These are phyloP conservation scores for Phytopythium litorale DNA, from an alignment of 352 stramenopile species.

Conservation along the genomic window DNA sequence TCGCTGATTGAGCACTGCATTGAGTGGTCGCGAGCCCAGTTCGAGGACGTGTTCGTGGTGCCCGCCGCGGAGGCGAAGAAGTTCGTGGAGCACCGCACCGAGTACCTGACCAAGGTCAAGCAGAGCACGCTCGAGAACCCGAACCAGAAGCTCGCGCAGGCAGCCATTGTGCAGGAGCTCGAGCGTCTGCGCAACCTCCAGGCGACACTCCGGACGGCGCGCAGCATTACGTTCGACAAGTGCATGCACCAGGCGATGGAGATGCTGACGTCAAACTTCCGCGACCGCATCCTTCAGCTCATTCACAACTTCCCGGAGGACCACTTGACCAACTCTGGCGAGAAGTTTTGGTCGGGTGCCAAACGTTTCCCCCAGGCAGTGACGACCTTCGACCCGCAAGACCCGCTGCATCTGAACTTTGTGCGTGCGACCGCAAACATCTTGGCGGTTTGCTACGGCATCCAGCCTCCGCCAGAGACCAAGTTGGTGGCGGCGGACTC, in stretches of 20 bases:
- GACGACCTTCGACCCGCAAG: conserved; percentile 52
- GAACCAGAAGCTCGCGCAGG: conserved; percentile 62
- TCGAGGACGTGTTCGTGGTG: conserved; percentile 83
- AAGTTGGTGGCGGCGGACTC: conserved; percentile 82
- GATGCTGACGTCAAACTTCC: conserved; percentile 78
- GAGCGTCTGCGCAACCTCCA: conserved; percentile 60
- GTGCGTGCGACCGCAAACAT: conserved; percentile 78
- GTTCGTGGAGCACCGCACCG: conserved; percentile 65
- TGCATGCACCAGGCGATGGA: conserved; percentile 69
- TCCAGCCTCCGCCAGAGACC: conserved; percentile 64
- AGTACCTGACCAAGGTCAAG: conserved; percentile 76
- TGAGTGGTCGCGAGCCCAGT: conserved; percentile 95
- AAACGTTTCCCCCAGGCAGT: conserved; percentile 80
- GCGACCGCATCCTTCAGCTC: conserved; percentile 87
- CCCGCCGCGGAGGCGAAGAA: conserved; percentile 83
- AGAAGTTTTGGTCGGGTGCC: conserved; percentile 83
- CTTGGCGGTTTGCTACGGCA: conserved; percentile 71
- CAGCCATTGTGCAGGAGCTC: conserved; percentile 68
- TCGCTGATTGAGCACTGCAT: conserved; percentile 97
- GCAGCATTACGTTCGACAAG: conserved; percentile 60
- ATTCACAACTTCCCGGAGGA: conserved; percentile 84
- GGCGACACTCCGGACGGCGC: conserved; percentile 47
- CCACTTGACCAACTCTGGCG: conserved; percentile 75
- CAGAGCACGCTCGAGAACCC: conserved; percentile 68
- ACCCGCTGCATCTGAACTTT: conserved; percentile 75